A percentile compares a stretch with the other conserved stretches of the same genome.
Conservation (phyloP, 495 filamentous ascomycete species). For the Articulospora tetracladia region DNA sequence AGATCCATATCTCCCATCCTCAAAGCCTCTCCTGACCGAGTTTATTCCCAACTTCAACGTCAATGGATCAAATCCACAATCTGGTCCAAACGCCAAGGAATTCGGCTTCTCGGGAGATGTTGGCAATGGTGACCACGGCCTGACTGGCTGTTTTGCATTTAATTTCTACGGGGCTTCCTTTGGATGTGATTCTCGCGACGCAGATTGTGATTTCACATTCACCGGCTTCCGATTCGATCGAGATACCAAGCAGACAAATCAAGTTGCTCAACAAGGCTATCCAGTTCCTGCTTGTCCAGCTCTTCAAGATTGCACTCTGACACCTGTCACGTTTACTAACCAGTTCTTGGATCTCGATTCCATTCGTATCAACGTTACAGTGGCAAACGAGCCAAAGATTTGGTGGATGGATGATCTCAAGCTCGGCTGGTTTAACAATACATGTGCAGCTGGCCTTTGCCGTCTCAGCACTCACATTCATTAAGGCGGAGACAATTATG, state of each 20-base stretch:
- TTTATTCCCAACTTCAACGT: conserved; percentile 24
- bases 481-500: no score
- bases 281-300: conserved; percentile 17
- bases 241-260: neutral
- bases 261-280: conserved; percentile 4
- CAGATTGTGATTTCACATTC: conserved; percentile 20
- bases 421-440: conserved; percentile 24
- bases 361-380: conserved; percentile 24
- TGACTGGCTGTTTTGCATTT: conserved; percentile 25
- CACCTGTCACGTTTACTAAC: conserved; percentile 5
- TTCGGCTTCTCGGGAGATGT: conserved; percentile 21
- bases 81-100: conserved; percentile 20
- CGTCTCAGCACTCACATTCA: conserved; percentile 21
- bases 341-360: conserved; percentile 17
- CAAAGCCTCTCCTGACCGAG: conserved; percentile 17
- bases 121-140: conserved; percentile 20
- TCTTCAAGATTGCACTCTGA: conserved; percentile 17
- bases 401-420: conserved; percentile 29
- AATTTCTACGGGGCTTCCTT: conserved; percentile 23
- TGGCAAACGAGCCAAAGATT: conserved; percentile 16
- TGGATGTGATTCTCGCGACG: conserved; percentile 24
- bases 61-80: conserved; percentile 7
- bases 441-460: conserved; percentile 19
- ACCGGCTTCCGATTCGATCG: conserved; percentile 18
- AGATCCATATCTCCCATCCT: conserved; percentile 23